Percentiles rank a stretch among this genome's conserved stretches.
These are phyloP conservation scores for Ziziphus jujuba DNA, from an alignment of 306 rosid genomes.

Conservation along the genomic window DNA sequence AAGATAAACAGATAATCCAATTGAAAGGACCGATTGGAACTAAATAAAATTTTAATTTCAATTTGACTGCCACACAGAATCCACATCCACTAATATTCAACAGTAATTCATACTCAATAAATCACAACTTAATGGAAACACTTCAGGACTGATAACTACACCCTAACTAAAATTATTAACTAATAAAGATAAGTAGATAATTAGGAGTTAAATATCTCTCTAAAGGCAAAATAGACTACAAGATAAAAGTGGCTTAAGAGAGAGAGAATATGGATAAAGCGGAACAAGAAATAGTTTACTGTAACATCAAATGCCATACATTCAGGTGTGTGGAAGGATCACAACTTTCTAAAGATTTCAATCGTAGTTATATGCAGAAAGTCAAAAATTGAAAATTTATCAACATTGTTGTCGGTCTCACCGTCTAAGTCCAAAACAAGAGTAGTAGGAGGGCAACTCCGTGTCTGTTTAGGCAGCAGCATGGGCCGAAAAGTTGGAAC, in stretches of 20 bases:
- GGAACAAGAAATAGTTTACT: not conserved
- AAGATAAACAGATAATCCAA: not conserved
- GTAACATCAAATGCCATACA: not conserved
- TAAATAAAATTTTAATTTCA: not conserved
- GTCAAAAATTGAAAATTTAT: slow-evolving; percentile 1
- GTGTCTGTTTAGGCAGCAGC: slow-evolving; percentile 93
- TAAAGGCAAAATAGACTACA: not conserved
- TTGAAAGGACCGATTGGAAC: not conserved
- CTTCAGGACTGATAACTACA: too few relatives aligned
- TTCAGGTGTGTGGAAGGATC: not conserved
- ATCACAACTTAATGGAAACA: too few relatives aligned
- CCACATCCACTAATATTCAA: too few relatives aligned
- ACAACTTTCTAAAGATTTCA: not conserved
- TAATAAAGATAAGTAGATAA: too few relatives aligned
- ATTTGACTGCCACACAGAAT: not conserved
- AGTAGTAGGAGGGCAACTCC: slow-evolving; percentile 93
- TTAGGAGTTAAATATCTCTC: too few relatives aligned
- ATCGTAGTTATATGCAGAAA: not conserved
- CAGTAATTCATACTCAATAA: too few relatives aligned
- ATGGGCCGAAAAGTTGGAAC: slow-evolving; percentile 90
- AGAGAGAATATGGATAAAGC: not conserved
- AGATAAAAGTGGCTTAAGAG: not conserved
- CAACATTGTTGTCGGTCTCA: slow-evolving; percentile 32
- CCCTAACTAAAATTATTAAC: too few relatives aligned
- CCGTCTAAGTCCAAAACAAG: slow-evolving; percentile 99